Conservation (phyloP, 352 stramenopile species). For the Pythium dissimile region DNA sequence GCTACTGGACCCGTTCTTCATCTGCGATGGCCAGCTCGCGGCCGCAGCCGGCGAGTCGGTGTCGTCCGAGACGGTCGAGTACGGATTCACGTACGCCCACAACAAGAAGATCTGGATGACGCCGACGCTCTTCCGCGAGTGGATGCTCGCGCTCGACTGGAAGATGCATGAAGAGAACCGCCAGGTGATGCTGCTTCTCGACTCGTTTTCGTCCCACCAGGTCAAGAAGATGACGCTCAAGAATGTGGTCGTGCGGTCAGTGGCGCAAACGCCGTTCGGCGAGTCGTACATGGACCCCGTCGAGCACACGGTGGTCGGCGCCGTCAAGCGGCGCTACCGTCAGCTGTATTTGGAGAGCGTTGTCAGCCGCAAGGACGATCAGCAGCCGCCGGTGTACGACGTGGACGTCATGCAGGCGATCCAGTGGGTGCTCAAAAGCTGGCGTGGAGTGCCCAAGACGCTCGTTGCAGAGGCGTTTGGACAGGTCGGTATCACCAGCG, state of each 20-base stretch:
- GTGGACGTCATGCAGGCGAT: conserved; percentile 49
- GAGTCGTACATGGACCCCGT: conserved; percentile 38
- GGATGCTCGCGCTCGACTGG: conserved; percentile 73
- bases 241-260: conserved; percentile 62
- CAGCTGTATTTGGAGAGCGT: conserved; percentile 41
- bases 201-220: conserved; percentile 50
- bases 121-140: conserved; percentile 73
- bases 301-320: conserved; percentile 38
- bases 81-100: conserved; percentile 58
- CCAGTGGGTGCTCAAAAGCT: conserved; percentile 50
- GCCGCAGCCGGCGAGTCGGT: neutral
- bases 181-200: conserved; percentile 62
- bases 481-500: conserved; percentile 27
- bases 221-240: conserved; percentile 57
- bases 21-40: conserved; percentile 36
- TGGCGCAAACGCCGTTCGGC: conserved; percentile 27
- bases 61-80: conserved; percentile 10
- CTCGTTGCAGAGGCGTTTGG: conserved; percentile 52
- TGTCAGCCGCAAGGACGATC: conserved; percentile 26
- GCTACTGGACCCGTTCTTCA: conserved; percentile 64
- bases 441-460: conserved; percentile 48
- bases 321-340: conserved; percentile 61
- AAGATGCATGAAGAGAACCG: conserved; percentile 74
- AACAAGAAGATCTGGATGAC: conserved; percentile 73
- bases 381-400: conserved; percentile 32